Conservation (phyloP, 1,284 basidiomycete genomes). For the Anthracocystis setariae region DNA sequence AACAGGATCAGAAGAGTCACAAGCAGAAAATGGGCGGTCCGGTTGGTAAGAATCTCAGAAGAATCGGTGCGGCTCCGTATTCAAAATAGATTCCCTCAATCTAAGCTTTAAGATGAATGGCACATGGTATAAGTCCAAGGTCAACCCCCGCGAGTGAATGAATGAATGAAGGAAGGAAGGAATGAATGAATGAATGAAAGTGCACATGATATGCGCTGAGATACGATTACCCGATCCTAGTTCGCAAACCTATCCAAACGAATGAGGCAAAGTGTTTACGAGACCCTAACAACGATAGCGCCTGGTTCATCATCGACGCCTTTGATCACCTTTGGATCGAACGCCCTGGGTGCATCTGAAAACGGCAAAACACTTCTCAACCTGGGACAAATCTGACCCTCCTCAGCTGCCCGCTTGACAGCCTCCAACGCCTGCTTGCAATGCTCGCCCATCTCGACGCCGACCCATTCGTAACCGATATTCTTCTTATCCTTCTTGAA, state of each 20-base stretch:
- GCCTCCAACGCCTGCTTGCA: conserved; percentile 62
- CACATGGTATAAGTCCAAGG: too few species aligned
- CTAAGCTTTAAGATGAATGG: too few species aligned
- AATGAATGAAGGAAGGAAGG: not conserved
- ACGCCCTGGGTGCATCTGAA: conserved; percentile 60
- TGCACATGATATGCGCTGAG: too few species aligned
- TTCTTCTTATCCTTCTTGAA: conserved; percentile 69
- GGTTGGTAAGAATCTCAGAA: conserved; percentile 55
- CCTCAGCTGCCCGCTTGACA: conserved; percentile 58
- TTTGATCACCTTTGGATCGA: conserved; percentile 50
- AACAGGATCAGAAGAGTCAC: conserved; percentile 50
- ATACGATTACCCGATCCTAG: too few species aligned
- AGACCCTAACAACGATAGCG: conserved; percentile 59
- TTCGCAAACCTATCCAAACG: too few species aligned
- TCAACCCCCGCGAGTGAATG: too few species aligned
- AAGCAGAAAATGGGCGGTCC: conserved; percentile 65
- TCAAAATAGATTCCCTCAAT: too few species aligned
- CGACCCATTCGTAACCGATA: conserved; percentile 68
- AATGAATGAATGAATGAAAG: too few species aligned
- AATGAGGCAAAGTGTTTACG: conserved; percentile 14
- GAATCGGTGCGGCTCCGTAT: conserved; percentile 49
- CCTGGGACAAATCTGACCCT: conserved; percentile 62
- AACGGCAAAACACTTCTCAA: conserved; percentile 62
- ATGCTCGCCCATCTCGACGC: conserved; percentile 59
- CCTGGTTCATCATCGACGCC: conserved; percentile 54